These are phyloP conservation scores for Austroboletus eburneus DNA, from an alignment of 768 basidiomycete genomes.

Conservation along the genomic window DNA sequence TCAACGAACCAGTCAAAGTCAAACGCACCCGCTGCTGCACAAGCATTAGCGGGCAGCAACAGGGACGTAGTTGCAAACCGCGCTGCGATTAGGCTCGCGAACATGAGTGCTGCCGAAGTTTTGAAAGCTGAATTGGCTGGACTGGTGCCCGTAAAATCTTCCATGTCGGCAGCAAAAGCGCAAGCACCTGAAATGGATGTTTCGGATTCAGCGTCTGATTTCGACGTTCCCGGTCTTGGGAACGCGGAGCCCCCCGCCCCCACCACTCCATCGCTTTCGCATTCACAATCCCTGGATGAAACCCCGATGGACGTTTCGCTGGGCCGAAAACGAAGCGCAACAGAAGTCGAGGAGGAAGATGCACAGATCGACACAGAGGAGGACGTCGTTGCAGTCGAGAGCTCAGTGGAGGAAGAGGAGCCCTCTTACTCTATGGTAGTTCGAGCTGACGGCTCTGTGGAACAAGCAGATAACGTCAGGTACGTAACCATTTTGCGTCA, in stretches of 20 bases:
- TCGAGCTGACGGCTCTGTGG: conserved; percentile 88
- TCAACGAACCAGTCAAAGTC: conserved; percentile 54
- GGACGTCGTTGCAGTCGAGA: conserved; percentile 28
- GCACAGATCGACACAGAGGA: conserved; percentile 29
- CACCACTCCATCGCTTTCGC: conserved; percentile 9
- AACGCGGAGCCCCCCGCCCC: conserved; percentile 20
- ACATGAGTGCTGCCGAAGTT: conserved; percentile 93
- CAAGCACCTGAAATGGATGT: conserved; percentile 27
- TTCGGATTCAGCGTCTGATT: conserved; percentile 30
- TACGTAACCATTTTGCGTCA: conserved; percentile 37
- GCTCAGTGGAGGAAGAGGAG: conserved; percentile 46
- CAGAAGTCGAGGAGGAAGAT: conserved; percentile 42
- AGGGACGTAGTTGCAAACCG: conserved; percentile 87
- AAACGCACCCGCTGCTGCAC: conserved; percentile 56
- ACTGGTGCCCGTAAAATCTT: conserved; percentile 38
- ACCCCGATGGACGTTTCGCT: conserved; percentile 5
- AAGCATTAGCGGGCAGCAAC: conserved; percentile 82
- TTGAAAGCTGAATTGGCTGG: conserved; percentile 86
- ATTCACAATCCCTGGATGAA: conserved; percentile 20
- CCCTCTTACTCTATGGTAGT: conserved; percentile 63
- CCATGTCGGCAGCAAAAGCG: conserved; percentile 27
- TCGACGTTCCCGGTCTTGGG: conserved; percentile 33
- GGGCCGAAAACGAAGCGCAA: conserved; percentile 45
- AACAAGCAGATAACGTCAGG: conserved; percentile 92
- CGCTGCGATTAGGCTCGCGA: conserved; percentile 88